Evolutionary conservation across 1,284 basidiomycete genomes (phyloP), one percentile per base, ranked within the genome.

Genomic region (Lentinula novae-zelandiae): DNA sequence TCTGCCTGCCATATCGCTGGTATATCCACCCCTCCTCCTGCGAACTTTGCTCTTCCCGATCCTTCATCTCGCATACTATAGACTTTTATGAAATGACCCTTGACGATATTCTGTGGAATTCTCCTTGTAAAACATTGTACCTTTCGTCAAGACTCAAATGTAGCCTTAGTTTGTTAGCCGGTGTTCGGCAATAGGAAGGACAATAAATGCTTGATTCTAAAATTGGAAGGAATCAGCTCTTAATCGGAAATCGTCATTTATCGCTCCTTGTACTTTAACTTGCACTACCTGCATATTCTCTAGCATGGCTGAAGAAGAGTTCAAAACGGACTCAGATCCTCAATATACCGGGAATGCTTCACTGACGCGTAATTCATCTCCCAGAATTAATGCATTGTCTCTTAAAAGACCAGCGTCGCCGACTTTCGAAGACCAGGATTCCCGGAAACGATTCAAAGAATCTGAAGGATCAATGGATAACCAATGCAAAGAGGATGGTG

Each of bases 391-490:
- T 61, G 66, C 39, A 60, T 68, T 61, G 64, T 67, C 56, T 61
- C 76, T 86, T 58, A 90, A 90, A 73, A 84, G 87, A 67, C 80
- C 80, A 58, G 85, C 82, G 12, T 86, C 87, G 22, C 73, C 80
- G 22, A 80, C 84, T 60, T 84, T 85, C 68, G 82, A 85, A 62
- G 76, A 72, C 60, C 67, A 70, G n/a, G 76, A 75, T 46, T 80
- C 74, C 67, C 77, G 82, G 66, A 90, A 90, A 78, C 79, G 83
- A 68, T 67, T 82, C 65, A 88, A 81, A 71, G 84, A 84, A 64
- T 76, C 79, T 60, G 61, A 65, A 17, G 70, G 73, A 51, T 61
- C 68, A 58, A 60, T 60, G 49, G 61, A 20, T 34, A 65, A 17
- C 33, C 36, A 60, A 12, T 22, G 17, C 17, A 46, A 15, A 4